Conservation (phyloP, 257 asterid genomes). For the Lithospermum erythrorhizon region DNA sequence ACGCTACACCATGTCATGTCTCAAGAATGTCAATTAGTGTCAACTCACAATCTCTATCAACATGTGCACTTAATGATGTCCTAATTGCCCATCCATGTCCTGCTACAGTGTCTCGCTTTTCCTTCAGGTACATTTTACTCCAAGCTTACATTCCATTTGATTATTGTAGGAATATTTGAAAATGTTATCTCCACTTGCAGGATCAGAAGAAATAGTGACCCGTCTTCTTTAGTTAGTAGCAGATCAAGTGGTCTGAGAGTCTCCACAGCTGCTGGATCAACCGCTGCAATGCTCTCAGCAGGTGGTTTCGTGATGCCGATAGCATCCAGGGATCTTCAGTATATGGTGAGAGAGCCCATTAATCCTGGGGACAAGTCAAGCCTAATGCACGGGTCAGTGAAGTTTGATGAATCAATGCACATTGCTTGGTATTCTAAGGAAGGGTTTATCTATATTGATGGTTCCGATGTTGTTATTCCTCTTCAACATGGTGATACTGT, state of each 20-base stretch:
- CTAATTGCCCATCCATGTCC: constrained; percentile 67
- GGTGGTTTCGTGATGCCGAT: constrained; percentile 74
- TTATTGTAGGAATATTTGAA: not conserved
- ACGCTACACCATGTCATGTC: constrained; percentile 46
- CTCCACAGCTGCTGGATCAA: constrained; percentile 90
- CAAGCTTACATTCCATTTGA: not conserved
- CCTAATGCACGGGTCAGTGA: constrained; percentile 43
- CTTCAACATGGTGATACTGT: constrained; percentile 66
- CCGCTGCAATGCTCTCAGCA: constrained; percentile 88
- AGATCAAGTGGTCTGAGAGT: constrained; percentile 93
- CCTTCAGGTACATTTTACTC: constrained; percentile 37
- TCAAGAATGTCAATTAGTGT: constrained; percentile 61
- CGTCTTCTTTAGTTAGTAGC: constrained; percentile 46
- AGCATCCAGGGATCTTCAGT: constrained; percentile 76
- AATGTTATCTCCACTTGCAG: constrained; percentile 26
- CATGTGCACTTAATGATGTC: constrained; percentile 63
- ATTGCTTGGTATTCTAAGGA: constrained; percentile 62
- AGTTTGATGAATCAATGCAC: constrained; percentile 44
- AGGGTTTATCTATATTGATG: constrained; percentile 63
- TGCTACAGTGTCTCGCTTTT: constrained; percentile 53
- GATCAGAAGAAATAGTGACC: constrained; percentile 24
- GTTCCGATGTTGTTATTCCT: constrained; percentile 55
- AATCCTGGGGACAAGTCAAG: constrained; percentile 27
- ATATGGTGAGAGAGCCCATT: constrained; percentile 87
- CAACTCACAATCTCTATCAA: constrained; percentile 48